Evolutionary conservation across 1,139 yeast genomes (phyloP).

Genomic region (Diutina siamensis): DNA sequence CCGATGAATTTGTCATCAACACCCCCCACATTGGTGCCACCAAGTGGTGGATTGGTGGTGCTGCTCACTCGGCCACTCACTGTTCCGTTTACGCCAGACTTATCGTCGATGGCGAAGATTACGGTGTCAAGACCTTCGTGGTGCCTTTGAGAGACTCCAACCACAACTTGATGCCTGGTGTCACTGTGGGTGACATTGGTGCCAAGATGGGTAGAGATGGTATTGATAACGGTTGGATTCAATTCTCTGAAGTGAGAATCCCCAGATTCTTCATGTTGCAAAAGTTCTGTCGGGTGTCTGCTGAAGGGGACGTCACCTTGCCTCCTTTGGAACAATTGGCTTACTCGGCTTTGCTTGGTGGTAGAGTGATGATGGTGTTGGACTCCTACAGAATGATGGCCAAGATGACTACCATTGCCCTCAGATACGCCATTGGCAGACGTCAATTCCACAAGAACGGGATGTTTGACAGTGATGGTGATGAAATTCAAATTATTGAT

Average conservation of each 20-base stretch:
- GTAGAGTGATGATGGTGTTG: constrained; percentile 80
- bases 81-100: constrained; percentile 72
- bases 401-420: constrained; percentile 71
- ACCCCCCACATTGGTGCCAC: constrained; percentile 90
- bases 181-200: constrained; percentile 84
- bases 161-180: constrained; percentile 66
- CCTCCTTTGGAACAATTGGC: constrained; percentile 83
- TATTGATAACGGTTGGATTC: constrained; percentile 92
- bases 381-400: constrained; percentile 78
- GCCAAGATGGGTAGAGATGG: constrained; percentile 89
- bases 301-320: constrained; percentile 55
- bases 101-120: constrained; percentile 70
- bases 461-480: constrained; percentile 7
- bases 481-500: constrained; percentile 63
- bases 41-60: constrained; percentile 98
- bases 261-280: constrained; percentile 80
- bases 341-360: constrained; percentile 77
- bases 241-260: constrained; percentile 67
- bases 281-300: constrained; percentile 64
- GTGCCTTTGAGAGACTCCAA: constrained; percentile 74
- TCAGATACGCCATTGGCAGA: constrained; percentile 82
- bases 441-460: constrained; percentile 46
- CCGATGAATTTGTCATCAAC: constrained; percentile 61
- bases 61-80: constrained; percentile 89
- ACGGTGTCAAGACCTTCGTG: constrained; percentile 84